A percentile compares a stretch with the other conserved stretches of the same genome.
phyloP scores from a whole-genome alignment of 495 filamentous ascomycete genomes.

The Trichocladium uniseriatum region DNA sequence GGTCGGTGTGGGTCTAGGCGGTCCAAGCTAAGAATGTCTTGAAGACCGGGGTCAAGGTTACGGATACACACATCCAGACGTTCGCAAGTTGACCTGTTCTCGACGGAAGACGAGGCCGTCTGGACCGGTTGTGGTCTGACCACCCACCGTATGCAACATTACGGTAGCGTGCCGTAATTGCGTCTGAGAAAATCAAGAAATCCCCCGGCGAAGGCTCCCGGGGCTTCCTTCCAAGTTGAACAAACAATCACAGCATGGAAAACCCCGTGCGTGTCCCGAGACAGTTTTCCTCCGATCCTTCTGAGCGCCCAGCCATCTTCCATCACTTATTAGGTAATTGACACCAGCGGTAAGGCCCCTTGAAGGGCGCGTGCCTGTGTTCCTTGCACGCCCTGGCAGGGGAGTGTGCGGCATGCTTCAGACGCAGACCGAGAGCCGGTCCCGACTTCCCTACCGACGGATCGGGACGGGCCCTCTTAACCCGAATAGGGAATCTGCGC shows the following conservation, averaged over 20 bases:
- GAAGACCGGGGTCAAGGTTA: background rate
- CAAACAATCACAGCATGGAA: background rate
- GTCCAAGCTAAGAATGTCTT: background rate
- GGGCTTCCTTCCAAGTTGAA: too few relatives aligned
- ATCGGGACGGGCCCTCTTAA: conserved; percentile 15
- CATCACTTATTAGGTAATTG: conserved; percentile 10
- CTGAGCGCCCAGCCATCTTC: background rate
- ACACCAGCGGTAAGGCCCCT: conserved; percentile 8
- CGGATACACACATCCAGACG: too few relatives aligned
- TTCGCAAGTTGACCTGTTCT: too few relatives aligned
- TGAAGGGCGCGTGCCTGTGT: conserved; percentile 1
- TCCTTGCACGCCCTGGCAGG: background rate
- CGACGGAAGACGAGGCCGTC: too few relatives aligned
- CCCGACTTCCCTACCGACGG: conserved; percentile 12
- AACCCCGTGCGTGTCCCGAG: conserved; percentile 4
- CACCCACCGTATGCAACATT: too few relatives aligned
- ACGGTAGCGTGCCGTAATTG: too few relatives aligned
- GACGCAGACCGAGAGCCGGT: conserved; percentile 4
- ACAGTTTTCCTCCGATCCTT: background rate
- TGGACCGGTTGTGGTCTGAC: too few relatives aligned
- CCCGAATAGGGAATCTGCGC: conserved; percentile 11
- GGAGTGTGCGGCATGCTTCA: background rate
- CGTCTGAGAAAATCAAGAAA: too few relatives aligned
- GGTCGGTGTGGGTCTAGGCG: background rate
- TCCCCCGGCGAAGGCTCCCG: too few relatives aligned